A percentile compares a stretch with the other conserved stretches of the same genome.
Conservation (phyloP, 257 asterid genomes). For the Ehretia macrophylla region DNA sequence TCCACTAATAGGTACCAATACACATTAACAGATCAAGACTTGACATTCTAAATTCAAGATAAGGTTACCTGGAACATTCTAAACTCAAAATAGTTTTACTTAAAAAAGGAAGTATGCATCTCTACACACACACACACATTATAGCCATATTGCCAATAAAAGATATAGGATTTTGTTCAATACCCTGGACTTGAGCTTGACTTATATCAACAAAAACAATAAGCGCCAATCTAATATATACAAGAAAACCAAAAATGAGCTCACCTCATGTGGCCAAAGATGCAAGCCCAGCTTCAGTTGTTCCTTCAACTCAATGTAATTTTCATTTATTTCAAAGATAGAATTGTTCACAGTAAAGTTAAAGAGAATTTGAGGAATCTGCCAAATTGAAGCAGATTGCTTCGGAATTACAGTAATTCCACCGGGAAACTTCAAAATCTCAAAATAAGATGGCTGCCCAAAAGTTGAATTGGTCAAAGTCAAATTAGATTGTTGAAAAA, state of each 20-base stretch:
- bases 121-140: too few species aligned
- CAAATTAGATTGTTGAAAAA: slow-evolving; percentile 55
- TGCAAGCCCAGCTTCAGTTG: slow-evolving; percentile 59
- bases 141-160: too few species aligned
- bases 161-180: too few species aligned
- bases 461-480: slow-evolving; percentile 59
- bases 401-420: slow-evolving; percentile 71
- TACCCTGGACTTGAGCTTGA: not conserved
- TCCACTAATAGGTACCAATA: too few species aligned
- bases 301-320: slow-evolving; percentile 53
- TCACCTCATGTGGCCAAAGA: slow-evolving; percentile 66
- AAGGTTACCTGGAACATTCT: too few species aligned
- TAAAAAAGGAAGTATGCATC: too few species aligned
- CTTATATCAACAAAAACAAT: not conserved
- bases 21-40: too few species aligned
- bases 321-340: slow-evolving; percentile 58
- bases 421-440: slow-evolving; percentile 66
- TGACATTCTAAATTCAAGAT: too few species aligned
- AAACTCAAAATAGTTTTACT: too few species aligned
- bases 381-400: slow-evolving; percentile 20
- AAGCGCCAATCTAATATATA: not conserved
- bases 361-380: slow-evolving; percentile 41
- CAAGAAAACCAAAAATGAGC: not conserved
- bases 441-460: slow-evolving; percentile 66
- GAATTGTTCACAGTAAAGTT: slow-evolving; percentile 74